Evolutionary conservation across 495 filamentous ascomycete species (phyloP).

Genomic region (Aspergillus leporis): DNA sequence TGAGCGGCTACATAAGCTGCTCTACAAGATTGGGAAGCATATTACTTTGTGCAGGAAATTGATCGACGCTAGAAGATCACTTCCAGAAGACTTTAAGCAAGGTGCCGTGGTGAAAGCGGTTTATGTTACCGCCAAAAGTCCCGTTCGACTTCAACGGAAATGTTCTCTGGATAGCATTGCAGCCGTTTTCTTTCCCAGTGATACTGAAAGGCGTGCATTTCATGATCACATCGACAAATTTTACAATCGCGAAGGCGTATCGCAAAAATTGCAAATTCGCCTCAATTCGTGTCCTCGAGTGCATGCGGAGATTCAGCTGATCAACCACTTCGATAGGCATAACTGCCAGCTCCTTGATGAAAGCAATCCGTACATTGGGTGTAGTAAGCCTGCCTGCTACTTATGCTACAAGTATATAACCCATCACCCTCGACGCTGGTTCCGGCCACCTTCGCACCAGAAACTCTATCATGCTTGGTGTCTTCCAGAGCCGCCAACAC

Average conservation of each 20-base stretch:
- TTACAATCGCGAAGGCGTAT: constrained; percentile 7
- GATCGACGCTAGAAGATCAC: neutral
- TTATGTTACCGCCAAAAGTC: neutral
- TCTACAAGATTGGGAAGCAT: constrained; percentile 13
- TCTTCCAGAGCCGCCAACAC: constrained; percentile 17
- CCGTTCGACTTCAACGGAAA: neutral
- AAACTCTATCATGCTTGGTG: constrained; percentile 29
- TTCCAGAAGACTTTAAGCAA: too few species aligned
- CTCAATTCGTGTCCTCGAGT: too few species aligned
- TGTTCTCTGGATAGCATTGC: constrained; percentile 3
- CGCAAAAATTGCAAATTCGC: constrained; percentile 12
- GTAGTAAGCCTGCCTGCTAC: constrained; percentile 34
- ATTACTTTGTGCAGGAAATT: neutral
- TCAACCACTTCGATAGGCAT: constrained; percentile 15
- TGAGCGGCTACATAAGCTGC: constrained; percentile 10
- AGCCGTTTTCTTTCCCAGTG: neutral
- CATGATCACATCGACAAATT: neutral
- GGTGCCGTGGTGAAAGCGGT: neutral
- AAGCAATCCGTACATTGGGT: constrained; percentile 27
- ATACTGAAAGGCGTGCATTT: neutral
- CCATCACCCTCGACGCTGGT: constrained; percentile 25
- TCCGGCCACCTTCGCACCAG: constrained; percentile 24
- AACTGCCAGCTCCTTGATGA: constrained; percentile 17
- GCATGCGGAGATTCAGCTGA: constrained; percentile 16
- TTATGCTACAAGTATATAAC: constrained; percentile 29